These are phyloP conservation scores for Auxenochlorella pyrenoidosa DNA, from an alignment of 139 green algal species.

Conservation along the genomic window DNA sequence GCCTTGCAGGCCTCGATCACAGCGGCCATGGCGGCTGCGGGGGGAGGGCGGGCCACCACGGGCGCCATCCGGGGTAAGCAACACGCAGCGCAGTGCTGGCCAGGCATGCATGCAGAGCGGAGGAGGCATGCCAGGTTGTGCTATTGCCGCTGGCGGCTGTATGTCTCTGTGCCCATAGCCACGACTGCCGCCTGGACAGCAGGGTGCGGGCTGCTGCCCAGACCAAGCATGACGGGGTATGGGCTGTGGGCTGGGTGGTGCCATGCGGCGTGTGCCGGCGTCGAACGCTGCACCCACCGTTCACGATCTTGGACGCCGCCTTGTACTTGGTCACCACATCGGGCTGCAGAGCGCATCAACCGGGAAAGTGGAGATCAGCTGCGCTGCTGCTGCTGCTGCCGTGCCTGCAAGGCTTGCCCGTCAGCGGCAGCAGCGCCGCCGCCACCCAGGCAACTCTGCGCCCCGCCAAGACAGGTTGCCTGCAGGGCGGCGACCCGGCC, in stretches of 20 bases:
- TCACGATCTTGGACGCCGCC: constrained; percentile 95
- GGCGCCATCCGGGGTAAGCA: neutral
- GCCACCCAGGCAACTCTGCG: neutral
- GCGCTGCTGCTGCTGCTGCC: neutral
- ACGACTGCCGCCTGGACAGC: neutral
- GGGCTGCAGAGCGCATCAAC: constrained; percentile 52
- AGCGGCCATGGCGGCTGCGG: constrained; percentile 83
- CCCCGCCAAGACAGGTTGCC: neutral
- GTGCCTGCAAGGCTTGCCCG: neutral
- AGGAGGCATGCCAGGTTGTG: neutral
- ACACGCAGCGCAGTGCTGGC: too few relatives aligned
- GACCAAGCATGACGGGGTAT: too few relatives aligned
- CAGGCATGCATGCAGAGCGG: too few relatives aligned
- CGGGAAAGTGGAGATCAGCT: neutral
- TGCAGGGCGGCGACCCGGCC: neutral
- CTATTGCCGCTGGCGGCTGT: neutral
- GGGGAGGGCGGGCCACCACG: neutral
- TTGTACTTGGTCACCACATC: constrained; percentile 99
- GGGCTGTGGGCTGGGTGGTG: too few relatives aligned
- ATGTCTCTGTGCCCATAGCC: neutral
- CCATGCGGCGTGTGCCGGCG: too few relatives aligned
- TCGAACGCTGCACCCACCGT: constrained; percentile 87
- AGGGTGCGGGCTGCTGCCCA: neutral
- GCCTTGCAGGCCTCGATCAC: constrained; percentile 80
- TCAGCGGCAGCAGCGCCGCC: neutral